phyloP scores from a whole-genome alignment of 108 stramenopile species.

The Pseudonitzschia pungens region DNA sequence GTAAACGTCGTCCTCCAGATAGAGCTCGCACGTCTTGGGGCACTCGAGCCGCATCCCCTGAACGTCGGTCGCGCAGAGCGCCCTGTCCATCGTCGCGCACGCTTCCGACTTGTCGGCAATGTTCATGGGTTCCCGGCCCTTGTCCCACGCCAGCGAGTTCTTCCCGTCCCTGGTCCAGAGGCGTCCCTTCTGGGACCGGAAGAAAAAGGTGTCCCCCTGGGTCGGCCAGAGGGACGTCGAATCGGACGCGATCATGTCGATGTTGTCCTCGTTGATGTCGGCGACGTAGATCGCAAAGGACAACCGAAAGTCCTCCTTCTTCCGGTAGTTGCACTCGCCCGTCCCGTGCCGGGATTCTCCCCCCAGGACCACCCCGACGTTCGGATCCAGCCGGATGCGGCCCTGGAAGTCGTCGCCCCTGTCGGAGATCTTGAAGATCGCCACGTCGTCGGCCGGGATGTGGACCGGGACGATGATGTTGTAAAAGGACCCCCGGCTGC shows the following conservation, averaged over 20 bases:
- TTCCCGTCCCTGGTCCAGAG: slow-evolving; percentile 32
- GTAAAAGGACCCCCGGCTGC: slow-evolving; percentile 34
- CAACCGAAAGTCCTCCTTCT: slow-evolving; percentile 54
- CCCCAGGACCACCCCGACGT: slow-evolving; percentile 57
- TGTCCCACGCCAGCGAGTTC: slow-evolving; percentile 39
- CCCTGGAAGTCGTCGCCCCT: slow-evolving; percentile 23
- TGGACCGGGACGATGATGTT: slow-evolving; percentile 40
- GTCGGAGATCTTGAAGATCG: slow-evolving; percentile 33
- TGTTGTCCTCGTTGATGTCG: slow-evolving; percentile 55
- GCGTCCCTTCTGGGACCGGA: slow-evolving; percentile 27
- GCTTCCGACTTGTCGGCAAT: slow-evolving; percentile 26
- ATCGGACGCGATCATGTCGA: slow-evolving; percentile 36
- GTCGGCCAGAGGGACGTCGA: slow-evolving; percentile 40
- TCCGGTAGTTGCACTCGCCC: slow-evolving; percentile 62
- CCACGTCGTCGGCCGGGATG: slow-evolving; percentile 23
- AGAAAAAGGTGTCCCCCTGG: slow-evolving; percentile 32
- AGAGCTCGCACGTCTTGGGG: slow-evolving; percentile 38
- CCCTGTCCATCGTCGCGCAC: slow-evolving; percentile 22
- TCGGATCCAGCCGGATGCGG: slow-evolving; percentile 37
- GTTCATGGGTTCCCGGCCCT: slow-evolving; percentile 43
- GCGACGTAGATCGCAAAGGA: slow-evolving; percentile 67
- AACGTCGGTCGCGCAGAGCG: slow-evolving; percentile 19
- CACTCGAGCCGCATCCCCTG: slow-evolving; percentile 29
- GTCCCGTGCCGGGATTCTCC: slow-evolving; percentile 67
- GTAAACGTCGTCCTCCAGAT: slow-evolving; percentile 39